phyloP scores from a whole-genome alignment of 768 basidiomycete genomes.

The Lentinula guzmanii region DNA sequence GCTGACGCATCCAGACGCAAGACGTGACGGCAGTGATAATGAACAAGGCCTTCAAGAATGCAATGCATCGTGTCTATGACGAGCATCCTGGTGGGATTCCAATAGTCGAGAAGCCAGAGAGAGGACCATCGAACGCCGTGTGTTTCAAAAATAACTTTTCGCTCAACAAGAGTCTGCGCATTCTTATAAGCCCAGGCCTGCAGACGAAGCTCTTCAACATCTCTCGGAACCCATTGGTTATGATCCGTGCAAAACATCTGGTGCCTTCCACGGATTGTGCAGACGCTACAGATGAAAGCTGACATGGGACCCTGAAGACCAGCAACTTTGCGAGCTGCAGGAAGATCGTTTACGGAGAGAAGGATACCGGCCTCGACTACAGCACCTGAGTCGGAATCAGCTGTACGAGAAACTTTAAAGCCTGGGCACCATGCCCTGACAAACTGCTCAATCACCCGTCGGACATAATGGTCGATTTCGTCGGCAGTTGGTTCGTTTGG shows the following conservation, averaged over 20 bases:
- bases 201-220: slow-evolving; percentile 11
- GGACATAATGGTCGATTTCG: slow-evolving; percentile 29
- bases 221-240: slow-evolving; percentile 16
- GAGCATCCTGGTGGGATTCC: slow-evolving; percentile 14
- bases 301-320: slow-evolving; percentile 16
- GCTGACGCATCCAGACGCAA: background rate
- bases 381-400: slow-evolving; percentile 6
- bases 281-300: slow-evolving; percentile 22
- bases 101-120: slow-evolving; percentile 14
- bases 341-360: slow-evolving; percentile 24
- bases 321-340: slow-evolving; percentile 19
- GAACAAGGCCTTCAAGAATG: slow-evolving; percentile 26
- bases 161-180: slow-evolving; percentile 12
- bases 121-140: slow-evolving; percentile 22
- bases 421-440: slow-evolving; percentile 23
- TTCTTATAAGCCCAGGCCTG: slow-evolving; percentile 15
- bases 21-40: slow-evolving; percentile 22
- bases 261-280: slow-evolving; percentile 11
- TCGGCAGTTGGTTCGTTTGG: slow-evolving; percentile 24
- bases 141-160: slow-evolving; percentile 12
- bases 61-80: slow-evolving; percentile 37
- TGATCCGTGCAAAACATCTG: slow-evolving; percentile 21
- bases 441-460: slow-evolving; percentile 28
- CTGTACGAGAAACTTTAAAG: slow-evolving; percentile 14
- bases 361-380: slow-evolving; percentile 13